phyloP scores from a whole-genome alignment of 257 asterid species.

The Solanum medicagineum region DNA sequence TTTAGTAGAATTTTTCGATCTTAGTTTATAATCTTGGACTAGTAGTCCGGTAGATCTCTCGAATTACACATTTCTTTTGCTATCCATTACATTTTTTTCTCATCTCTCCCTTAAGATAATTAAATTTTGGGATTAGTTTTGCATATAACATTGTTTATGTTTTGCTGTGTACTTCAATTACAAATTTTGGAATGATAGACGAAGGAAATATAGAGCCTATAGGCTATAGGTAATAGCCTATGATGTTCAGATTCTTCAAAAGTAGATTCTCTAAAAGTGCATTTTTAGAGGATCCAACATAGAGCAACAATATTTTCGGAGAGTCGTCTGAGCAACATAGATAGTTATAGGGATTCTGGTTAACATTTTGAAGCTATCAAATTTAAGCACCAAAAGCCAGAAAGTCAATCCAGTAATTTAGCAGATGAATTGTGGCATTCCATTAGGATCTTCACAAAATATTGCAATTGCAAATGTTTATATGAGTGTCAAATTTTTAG shows the following conservation, averaged over 20 bases:
- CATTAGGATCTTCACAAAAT: not conserved
- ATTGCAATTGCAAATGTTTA: not conserved
- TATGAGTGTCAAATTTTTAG: not conserved
- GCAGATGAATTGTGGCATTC: not conserved
- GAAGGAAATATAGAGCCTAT: not conserved
- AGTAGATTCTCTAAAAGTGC: no score
- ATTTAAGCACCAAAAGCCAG: not conserved
- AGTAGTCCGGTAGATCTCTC: no score
- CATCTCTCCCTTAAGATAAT: conserved; percentile 45
- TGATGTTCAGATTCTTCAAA: no score
- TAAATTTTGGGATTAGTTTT: not conserved
- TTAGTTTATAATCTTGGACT: no score
- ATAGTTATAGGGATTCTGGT: not conserved
- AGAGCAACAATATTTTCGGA: no score
- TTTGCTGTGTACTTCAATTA: not conserved
- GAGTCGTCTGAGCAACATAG: no score
- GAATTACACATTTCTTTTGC: no score
- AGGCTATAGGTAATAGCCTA: not conserved
- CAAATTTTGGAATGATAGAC: not conserved
- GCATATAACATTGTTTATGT: not conserved
- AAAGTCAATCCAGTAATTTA: not conserved
- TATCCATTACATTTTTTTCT: conserved; percentile 8
- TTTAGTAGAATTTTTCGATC: no score
- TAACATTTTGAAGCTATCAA: not conserved
- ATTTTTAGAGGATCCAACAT: not conserved